phyloP scores from a whole-genome alignment of 1,139 yeast species.

The Pichia sp. region DNA sequence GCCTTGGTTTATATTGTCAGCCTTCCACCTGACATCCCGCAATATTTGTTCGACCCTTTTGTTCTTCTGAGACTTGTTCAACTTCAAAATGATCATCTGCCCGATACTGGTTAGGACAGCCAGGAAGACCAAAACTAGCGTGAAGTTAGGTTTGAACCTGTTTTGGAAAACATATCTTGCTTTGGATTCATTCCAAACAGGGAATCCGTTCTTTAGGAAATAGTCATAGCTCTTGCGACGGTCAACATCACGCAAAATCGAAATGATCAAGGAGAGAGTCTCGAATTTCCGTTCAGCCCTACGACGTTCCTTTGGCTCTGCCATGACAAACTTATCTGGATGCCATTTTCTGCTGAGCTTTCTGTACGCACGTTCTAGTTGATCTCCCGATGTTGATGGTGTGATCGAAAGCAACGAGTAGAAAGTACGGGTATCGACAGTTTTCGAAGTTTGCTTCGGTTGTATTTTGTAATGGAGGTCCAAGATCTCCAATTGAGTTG shows the following conservation, averaged over 20 bases:
- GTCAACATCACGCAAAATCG: conserved; percentile 56
- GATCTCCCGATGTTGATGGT: conserved; percentile 26
- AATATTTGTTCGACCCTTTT: conserved; percentile 19
- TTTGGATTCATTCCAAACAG: conserved; percentile 39
- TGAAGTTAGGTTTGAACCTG: conserved; percentile 16
- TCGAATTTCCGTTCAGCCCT: conserved; percentile 60
- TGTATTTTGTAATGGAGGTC: conserved; percentile 19
- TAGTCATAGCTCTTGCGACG: conserved; percentile 78
- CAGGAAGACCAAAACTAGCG: conserved; percentile 8
- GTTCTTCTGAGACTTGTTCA: conserved; percentile 15
- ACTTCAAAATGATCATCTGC: conserved; percentile 14
- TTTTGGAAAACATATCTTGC: conserved; percentile 16
- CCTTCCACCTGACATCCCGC: conserved; percentile 21
- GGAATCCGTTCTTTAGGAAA: conserved; percentile 81
- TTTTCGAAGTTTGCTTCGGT: conserved; percentile 9
- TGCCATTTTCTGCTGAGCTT: conserved; percentile 67
- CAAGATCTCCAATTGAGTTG: conserved; percentile 17
- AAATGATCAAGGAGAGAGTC: conserved; percentile 67
- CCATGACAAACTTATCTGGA: conserved; percentile 65
- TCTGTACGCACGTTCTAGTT: conserved; percentile 73
- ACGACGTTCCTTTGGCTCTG: conserved; percentile 35
- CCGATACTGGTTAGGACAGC: conserved; percentile 14
- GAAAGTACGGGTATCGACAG: conserved; percentile 13
- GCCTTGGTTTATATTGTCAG: conserved; percentile 14
- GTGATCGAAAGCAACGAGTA: conserved; percentile 15